Percentiles rank a stretch among this genome's conserved stretches.
These are phyloP conservation scores for Boletus edulis DNA, from an alignment of 768 basidiomycete genomes.

Conservation along the genomic window DNA sequence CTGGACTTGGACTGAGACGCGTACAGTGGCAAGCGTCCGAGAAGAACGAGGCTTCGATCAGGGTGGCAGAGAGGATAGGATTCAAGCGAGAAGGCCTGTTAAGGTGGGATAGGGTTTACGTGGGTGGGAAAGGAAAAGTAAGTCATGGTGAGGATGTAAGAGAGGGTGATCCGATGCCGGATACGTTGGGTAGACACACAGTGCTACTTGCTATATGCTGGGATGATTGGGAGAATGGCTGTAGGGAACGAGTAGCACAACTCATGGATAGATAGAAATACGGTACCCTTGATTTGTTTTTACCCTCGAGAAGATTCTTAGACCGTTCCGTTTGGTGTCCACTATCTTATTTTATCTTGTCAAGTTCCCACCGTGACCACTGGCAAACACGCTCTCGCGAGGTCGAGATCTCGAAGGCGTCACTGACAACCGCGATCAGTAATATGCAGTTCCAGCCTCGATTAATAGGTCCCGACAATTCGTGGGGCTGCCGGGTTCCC, in stretches of 20 bases:
- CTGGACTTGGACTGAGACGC: constrained; percentile 55
- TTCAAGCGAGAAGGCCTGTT: constrained; percentile 52
- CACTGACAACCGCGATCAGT: no score
- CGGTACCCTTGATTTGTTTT: not conserved
- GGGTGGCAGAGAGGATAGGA: constrained; percentile 56
- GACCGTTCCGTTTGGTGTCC: no score
- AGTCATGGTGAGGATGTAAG: constrained; percentile 35
- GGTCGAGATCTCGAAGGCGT: constrained; percentile 34
- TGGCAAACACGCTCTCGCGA: no score
- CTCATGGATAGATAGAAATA: constrained; percentile 6
- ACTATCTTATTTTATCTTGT: no score
- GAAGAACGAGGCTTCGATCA: constrained; percentile 46
- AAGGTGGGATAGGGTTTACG: constrained; percentile 54
- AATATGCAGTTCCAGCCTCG: no score
- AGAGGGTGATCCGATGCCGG: constrained; percentile 24
- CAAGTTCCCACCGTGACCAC: no score
- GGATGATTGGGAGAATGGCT: constrained; percentile 33
- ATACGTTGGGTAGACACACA: constrained; percentile 36
- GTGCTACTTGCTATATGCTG: constrained; percentile 39
- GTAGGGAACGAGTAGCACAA: constrained; percentile 1
- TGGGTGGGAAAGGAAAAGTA: constrained; percentile 34
- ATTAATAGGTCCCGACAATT: no score
- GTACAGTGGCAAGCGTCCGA: constrained; percentile 60
- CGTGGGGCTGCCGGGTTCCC: no score
- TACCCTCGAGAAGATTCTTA: no score